Conservation (phyloP, 208 protist species). For the Tritrichomonas foetus region DNA sequence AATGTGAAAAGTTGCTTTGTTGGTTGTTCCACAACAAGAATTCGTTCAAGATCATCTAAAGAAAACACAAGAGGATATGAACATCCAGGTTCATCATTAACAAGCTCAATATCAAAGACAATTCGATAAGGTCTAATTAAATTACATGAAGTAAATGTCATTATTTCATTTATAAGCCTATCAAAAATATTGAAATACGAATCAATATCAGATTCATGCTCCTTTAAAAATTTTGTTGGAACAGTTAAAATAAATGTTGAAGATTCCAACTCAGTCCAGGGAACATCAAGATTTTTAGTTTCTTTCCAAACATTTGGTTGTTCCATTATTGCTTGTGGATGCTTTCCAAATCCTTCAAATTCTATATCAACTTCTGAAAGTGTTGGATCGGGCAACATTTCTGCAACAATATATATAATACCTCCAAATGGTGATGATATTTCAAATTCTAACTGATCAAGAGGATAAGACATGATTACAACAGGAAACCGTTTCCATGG, state of each 20-base stretch:
- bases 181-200: background rate
- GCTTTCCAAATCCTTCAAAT: background rate
- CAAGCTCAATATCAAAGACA: slow-evolving; percentile 34
- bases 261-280: background rate
- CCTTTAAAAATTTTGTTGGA: background rate
- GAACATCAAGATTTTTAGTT: background rate
- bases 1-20: background rate
- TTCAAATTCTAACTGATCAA: background rate
- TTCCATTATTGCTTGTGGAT: background rate
- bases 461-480: background rate
- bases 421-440: background rate
- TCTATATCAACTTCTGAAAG: background rate
- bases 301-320: background rate
- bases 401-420: background rate
- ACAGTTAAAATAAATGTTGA: background rate
- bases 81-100: background rate
- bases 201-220: background rate
- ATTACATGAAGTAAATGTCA: background rate
- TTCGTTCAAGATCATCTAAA: background rate
- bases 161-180: background rate
- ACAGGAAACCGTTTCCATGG: background rate
- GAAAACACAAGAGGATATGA: background rate
- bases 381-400: background rate
- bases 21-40: background rate
- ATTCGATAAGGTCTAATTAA: background rate